A percentile compares a stretch with the other conserved stretches of the same genome.
phyloP scores from a whole-genome alignment of 768 basidiomycete species.

The Termitomyces sp. region DNA sequence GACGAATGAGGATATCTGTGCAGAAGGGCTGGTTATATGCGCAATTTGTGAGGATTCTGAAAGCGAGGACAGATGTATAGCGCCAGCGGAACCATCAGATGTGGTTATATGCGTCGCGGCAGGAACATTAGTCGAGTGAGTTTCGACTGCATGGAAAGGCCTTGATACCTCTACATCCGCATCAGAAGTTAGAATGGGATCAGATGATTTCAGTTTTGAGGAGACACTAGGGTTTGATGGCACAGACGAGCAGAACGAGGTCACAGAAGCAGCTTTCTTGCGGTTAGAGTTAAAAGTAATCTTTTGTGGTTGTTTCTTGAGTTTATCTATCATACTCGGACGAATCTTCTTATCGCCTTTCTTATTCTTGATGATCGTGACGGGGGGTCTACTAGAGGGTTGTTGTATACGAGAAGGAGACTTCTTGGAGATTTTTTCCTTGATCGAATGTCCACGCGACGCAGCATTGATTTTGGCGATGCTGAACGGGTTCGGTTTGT shows the following conservation, averaged over 20 bases:
- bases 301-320: slow-evolving; percentile 34
- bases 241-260: neutral
- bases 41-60: neutral
- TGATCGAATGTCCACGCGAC: slow-evolving; percentile 25
- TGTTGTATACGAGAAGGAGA: neutral
- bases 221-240: neutral
- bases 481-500: slow-evolving; percentile 74
- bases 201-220: neutral
- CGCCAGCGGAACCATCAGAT: neutral
- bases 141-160: neutral
- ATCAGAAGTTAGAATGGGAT: neutral
- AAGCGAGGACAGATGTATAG: neutral
- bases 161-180: neutral
- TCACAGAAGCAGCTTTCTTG: neutral
- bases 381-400: neutral
- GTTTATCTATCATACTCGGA: slow-evolving; percentile 35
- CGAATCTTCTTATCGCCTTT: neutral
- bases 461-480: slow-evolving; percentile 79
- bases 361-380: neutral
- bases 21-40: neutral
- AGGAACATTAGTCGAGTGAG: neutral
- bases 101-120: neutral
- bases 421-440: neutral
- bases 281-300: neutral
- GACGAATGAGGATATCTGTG: neutral